Evolutionary conservation across 768 basidiomycete genomes (phyloP), one percentile per base, ranked within the genome.

Genomic region (Tulasnella sp.): DNA sequence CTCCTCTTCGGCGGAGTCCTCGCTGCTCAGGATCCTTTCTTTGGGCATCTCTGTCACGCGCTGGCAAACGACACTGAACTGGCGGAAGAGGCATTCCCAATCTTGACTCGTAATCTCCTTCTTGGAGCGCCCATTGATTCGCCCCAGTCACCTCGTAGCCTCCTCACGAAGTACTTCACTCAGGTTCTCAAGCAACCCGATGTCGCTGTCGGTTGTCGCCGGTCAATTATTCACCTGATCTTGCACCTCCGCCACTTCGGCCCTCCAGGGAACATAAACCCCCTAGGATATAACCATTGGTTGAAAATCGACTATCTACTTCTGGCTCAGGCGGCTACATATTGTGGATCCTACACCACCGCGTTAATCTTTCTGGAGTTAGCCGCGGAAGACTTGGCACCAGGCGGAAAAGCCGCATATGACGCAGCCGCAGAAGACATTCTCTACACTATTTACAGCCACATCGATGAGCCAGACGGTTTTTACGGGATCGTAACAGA

Each of bases 391-490:
- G 86, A 89, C 80, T 40, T 79, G 27, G 36, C 5, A 14, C 31
- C 56, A 34, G 36, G 34, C 36, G 40, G 74, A 71, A 34, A 80
- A 31, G 76, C 77, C 3, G 86, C 88, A 1, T 58, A 68, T 56
- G 77, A 78, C 38, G 34, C 62, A 40, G 31, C 34, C 8, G 52
- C 77, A 9, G 80, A 81, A 44, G 87, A 93, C 79, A 88, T 97
- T 36, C 86, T 99, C 31, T 98, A 96, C 86, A 92, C 93, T 74
- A 95, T 99, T 74, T 99, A 99, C 83, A 91, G 92, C 77, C 93
- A 96, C 82, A 96, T 99, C 80, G 97, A 98, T 83, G 98, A 99
- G 84, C 97, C 97, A 0, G 98, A 99, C 82, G 96, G 98, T 1
- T 99, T 99, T 84, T 99, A 99, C 85, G 96, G 96, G 7, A 96